Evolutionary conservation across 2,329 filamentous ascomycete genomes (phyloP).

Genomic region (Corinectria fuckeliana): DNA sequence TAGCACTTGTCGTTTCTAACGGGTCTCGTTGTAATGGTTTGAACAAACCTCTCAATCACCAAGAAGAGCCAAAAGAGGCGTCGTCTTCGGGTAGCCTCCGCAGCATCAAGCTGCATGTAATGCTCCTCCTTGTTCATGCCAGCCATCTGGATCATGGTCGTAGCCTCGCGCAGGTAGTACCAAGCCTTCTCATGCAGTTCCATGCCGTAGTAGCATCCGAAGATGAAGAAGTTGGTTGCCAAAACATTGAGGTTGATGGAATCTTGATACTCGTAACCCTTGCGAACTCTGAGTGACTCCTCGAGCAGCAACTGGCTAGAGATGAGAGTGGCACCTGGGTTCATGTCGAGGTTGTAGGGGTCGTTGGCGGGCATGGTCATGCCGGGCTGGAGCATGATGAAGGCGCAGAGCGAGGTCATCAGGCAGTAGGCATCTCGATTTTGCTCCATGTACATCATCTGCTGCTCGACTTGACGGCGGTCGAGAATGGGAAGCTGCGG

Average conservation of each 20-base stretch:
- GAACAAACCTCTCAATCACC: constrained; percentile 67
- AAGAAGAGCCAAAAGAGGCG: constrained; percentile 78
- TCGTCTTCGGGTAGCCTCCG: constrained; percentile 68
- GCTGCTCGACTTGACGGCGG: constrained; percentile 63
- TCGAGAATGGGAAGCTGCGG: constrained; percentile 68
- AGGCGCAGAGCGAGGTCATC: constrained; percentile 68
- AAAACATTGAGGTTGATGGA: constrained; percentile 63
- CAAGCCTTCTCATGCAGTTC: constrained; percentile 79
- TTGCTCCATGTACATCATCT: constrained; percentile 66
- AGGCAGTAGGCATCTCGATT: constrained; percentile 69
- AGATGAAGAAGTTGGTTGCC: constrained; percentile 81
- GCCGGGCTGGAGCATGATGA: constrained; percentile 73
- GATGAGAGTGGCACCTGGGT: constrained; percentile 65
- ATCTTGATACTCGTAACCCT: constrained; percentile 66
- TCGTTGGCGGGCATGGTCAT: constrained; percentile 66
- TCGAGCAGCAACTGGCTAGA: constrained; percentile 72
- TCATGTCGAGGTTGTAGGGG: constrained; percentile 61
- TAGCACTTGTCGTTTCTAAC: constrained; percentile 8
- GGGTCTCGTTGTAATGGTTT: constrained; percentile 25
- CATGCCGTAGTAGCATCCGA: constrained; percentile 73
- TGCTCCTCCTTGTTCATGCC: constrained; percentile 68
- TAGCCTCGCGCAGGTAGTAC: constrained; percentile 80
- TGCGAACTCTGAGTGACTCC: constrained; percentile 69
- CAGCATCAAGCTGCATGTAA: constrained; percentile 63
- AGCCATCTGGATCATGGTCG: constrained; percentile 69